Evolutionary conservation across 2,329 filamentous ascomycete genomes (phyloP).

Genomic region (Tolypocladium ophioglossoides): DNA sequence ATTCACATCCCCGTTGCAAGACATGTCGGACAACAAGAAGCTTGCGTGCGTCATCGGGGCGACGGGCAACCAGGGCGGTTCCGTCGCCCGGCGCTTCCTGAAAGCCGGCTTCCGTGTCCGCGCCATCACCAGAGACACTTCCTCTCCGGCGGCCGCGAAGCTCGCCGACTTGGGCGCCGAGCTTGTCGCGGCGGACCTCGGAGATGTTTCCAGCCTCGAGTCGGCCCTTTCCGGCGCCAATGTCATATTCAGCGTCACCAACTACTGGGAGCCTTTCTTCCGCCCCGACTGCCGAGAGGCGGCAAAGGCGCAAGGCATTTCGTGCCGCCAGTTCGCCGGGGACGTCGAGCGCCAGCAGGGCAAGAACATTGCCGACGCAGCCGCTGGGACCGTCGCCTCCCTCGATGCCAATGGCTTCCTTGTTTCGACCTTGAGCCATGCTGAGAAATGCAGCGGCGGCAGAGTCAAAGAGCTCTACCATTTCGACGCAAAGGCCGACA

Average conservation of each 20-base stretch:
- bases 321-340: constrained; percentile 32
- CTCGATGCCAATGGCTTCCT: constrained; percentile 38
- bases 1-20: neutral
- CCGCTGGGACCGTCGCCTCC: constrained; percentile 26
- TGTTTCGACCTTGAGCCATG: constrained; percentile 40
- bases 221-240: constrained; percentile 33
- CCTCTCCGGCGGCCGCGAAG: constrained; percentile 27
- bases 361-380: constrained; percentile 44
- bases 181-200: constrained; percentile 31
- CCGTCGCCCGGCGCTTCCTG: constrained; percentile 37
- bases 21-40: constrained; percentile 13
- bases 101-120: constrained; percentile 31
- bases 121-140: constrained; percentile 33
- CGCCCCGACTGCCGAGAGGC: constrained; percentile 28
- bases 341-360: constrained; percentile 39
- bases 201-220: constrained; percentile 27
- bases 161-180: constrained; percentile 32
- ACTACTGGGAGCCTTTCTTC: constrained; percentile 44
- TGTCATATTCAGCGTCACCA: constrained; percentile 43
- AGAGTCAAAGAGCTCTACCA: constrained; percentile 38
- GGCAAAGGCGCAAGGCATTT: constrained; percentile 26
- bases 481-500: constrained; percentile 41
- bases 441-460: constrained; percentile 32
- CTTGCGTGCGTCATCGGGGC: constrained; percentile 35
- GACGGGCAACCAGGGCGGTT: constrained; percentile 41